Evolutionary conservation across 352 stramenopile species (phyloP).

Genomic region (Phytophthora kernoviae): DNA sequence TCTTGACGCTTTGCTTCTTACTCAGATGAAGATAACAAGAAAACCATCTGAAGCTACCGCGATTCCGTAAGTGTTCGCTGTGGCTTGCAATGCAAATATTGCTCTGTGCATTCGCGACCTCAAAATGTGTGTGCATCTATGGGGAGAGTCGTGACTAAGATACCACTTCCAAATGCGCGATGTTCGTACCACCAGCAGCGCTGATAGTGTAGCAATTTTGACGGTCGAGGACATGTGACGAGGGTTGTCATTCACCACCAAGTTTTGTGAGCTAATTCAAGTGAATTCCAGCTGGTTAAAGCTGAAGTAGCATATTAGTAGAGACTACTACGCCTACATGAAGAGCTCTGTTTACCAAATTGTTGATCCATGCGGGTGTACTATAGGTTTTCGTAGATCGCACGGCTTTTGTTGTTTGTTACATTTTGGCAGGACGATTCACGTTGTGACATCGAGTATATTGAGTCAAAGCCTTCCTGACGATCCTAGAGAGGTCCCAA

Average conservation of each 20-base stretch:
- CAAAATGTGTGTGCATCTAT: background rate
- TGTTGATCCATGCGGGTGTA: background rate
- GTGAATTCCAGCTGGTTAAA: background rate
- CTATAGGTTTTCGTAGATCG: constrained; percentile 7
- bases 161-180: too few relatives aligned
- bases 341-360: background rate
- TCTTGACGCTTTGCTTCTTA: constrained; percentile 28
- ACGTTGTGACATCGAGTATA: constrained; percentile 25
- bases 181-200: too few relatives aligned
- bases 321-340: too few relatives aligned
- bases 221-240: background rate
- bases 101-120: too few relatives aligned
- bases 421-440: background rate
- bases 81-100: too few relatives aligned
- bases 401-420: constrained; percentile 13
- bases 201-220: background rate
- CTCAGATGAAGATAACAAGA: constrained; percentile 13
- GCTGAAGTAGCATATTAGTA: too few relatives aligned
- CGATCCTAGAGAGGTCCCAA: constrained; percentile 32
- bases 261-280: constrained; percentile 1
- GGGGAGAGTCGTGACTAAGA: background rate
- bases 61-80: background rate
- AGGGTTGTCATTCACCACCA: background rate
- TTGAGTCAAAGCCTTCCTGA: constrained; percentile 21
- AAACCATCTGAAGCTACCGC: constrained; percentile 20